Evolutionary conservation across 495 filamentous ascomycete genomes (phyloP).

Genomic region (Tetracladium setigerum): DNA sequence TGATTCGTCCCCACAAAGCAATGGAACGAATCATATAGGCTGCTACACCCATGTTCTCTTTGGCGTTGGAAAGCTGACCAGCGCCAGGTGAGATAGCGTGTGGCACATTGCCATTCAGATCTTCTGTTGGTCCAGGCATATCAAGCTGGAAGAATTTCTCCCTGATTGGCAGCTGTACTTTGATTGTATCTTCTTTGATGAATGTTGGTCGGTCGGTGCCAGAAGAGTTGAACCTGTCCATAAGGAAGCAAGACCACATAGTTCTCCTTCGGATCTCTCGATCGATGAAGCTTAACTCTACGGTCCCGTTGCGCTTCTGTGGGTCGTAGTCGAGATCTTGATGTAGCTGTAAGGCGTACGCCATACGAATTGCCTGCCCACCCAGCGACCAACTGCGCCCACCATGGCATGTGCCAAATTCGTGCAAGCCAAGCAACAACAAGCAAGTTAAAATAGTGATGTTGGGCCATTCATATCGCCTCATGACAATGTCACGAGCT

Average conservation of each 20-base stretch:
- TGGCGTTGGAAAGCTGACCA: slow-evolving; percentile 57
- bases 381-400: slow-evolving; percentile 93
- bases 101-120: slow-evolving; percentile 64
- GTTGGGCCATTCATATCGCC: slow-evolving; percentile 87
- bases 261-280: slow-evolving; percentile 85
- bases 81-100: slow-evolving; percentile 56
- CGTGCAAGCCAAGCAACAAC: slow-evolving; percentile 81
- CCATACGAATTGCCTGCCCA: slow-evolving; percentile 93
- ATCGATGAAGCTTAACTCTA: slow-evolving; percentile 80
- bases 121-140: slow-evolving; percentile 82
- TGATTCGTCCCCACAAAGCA: slow-evolving; percentile 81
- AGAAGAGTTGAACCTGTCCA: slow-evolving; percentile 96
- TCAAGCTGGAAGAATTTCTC: slow-evolving; percentile 88
- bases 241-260: slow-evolving; percentile 96
- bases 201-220: slow-evolving; percentile 92
- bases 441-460: slow-evolving; percentile 91
- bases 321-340: slow-evolving; percentile 88
- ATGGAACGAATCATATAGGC: slow-evolving; percentile 86
- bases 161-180: slow-evolving; percentile 84
- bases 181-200: slow-evolving; percentile 78
- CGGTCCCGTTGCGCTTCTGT: slow-evolving; percentile 53
- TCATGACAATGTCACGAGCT: slow-evolving; percentile 75
- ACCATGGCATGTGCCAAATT: slow-evolving; percentile 95
- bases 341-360: slow-evolving; percentile 90
- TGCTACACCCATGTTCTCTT: slow-evolving; percentile 87